Evolutionary conservation across 768 basidiomycete species (phyloP).

Genomic region (Vishniacozyma victoriae): DNA sequence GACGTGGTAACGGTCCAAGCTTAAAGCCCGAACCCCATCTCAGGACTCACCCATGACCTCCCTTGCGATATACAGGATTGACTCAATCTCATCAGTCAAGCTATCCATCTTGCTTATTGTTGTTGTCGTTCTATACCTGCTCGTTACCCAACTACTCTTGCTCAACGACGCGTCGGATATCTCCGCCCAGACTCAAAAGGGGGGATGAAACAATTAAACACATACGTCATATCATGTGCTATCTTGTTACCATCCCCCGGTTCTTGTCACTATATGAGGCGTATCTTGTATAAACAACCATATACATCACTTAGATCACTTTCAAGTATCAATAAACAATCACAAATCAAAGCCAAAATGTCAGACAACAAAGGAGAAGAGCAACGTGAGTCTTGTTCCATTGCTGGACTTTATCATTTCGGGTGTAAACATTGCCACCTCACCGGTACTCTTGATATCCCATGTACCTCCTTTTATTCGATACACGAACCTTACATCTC

Average conservation of each 20-base stretch:
- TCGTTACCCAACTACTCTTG: no score
- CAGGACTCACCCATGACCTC: slow-evolving; percentile 73
- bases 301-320: not conserved
- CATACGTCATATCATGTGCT: no score
- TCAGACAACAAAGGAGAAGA: slow-evolving; percentile 11
- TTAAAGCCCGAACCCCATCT: not conserved
- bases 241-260: no score
- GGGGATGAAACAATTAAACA: no score
- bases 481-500: not conserved
- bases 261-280: not conserved
- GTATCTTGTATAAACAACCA: not conserved
- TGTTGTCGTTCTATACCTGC: not conserved
- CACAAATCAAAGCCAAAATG: slow-evolving; percentile 15
- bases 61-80: slow-evolving; percentile 79
- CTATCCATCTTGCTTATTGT: slow-evolving; percentile 38
- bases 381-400: slow-evolving; percentile 9
- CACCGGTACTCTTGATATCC: no score
- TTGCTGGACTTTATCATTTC: no score
- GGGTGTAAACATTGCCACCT: no score
- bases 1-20: slow-evolving; percentile 13
- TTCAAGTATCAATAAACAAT: slow-evolving; percentile 7
- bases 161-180: no score
- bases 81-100: slow-evolving; percentile 69
- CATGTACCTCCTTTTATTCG: not conserved
- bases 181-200: no score